Percentiles rank a stretch among this genome's conserved stretches.
Evolutionary conservation across 176 grass and related monocot genomes (phyloP).

Genomic region (Secale cereale): DNA sequence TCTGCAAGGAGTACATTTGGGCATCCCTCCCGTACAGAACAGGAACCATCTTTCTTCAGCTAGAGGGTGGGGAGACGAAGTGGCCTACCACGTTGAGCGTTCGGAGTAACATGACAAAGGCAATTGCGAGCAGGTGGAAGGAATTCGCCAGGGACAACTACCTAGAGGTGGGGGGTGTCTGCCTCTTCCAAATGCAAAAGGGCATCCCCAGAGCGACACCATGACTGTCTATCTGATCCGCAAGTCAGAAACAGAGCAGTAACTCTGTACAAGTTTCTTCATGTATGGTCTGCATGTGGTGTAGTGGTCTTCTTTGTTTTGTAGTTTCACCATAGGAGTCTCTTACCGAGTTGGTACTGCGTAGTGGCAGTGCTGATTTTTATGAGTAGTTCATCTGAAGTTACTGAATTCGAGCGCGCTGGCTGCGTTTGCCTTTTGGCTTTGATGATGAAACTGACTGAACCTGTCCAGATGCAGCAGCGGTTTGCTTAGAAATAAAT

Average conservation of each 20-base stretch:
- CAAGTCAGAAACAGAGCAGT: background rate
- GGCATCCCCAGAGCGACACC: background rate
- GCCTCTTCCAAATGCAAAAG: background rate
- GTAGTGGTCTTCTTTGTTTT: background rate
- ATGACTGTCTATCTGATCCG: background rate
- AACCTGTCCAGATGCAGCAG: too few relatives aligned
- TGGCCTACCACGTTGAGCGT: background rate
- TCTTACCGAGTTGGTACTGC: too few relatives aligned
- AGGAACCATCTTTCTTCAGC: background rate
- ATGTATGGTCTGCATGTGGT: background rate
- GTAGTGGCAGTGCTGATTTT: too few relatives aligned
- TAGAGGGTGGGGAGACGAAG: background rate
- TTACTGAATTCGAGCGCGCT: too few relatives aligned
- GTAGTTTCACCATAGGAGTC: background rate
- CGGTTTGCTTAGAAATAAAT: too few relatives aligned
- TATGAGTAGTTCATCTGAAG: too few relatives aligned
- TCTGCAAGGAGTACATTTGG: background rate
- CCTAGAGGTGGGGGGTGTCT: background rate
- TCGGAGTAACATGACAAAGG: too few relatives aligned
- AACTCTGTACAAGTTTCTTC: background rate
- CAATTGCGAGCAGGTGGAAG: background rate
- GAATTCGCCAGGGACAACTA: background rate
- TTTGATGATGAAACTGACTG: too few relatives aligned
- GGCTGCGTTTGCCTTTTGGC: too few relatives aligned
- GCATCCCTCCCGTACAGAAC: background rate